Evolutionary conservation across 2,329 filamentous ascomycete species (phyloP), one percentile per base, ranked within the genome.

Genomic region (Nigrospora osmanthi): DNA sequence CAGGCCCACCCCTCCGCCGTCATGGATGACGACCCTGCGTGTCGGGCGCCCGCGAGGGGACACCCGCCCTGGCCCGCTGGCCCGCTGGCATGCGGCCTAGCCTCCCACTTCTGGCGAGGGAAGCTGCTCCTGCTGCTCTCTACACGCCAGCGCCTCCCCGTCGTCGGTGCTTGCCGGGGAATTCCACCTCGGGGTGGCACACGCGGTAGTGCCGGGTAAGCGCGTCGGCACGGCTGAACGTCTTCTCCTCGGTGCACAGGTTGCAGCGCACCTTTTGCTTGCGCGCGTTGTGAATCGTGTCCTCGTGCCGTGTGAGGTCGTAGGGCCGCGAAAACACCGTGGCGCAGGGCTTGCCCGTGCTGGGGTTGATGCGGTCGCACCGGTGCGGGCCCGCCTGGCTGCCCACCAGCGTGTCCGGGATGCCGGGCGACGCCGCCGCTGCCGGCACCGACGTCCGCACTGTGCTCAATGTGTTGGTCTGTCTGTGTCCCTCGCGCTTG

Each of bases 191-290:
- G 0, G 91, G 90, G 64, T 96, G 91, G 51, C 94, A 91, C 40
- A 96, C 90, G 33, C 89, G 82, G 76, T 95, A 94, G 62, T 98
- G 93, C 49, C 93, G 76, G 13, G 91, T 97, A 40, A 97, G 74
- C 1, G 93, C 93, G 69, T 98, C 93, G 52, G 91, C 93, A 47
- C 93, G 82, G 55, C 89, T 95, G 60, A 98, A 98, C 0, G 89
- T 94, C 76, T 97, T 97, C 60, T 97, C 91, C 57, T 97, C 90
- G 2, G 87, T 89, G 67, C 93, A 98, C 40, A 95, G 70, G 50
- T 90, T 83, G 66, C 93, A 98, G 38, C 89, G 83, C 9, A 96
- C 89, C 71, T 97, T 97, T 64, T 90, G 83, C 73, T 96, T 96
- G 57, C 87, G 82, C 1, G 83, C 84, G 56, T 96, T 96, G 75